These are phyloP conservation scores for Fusarium multiceps DNA, from an alignment of 2,329 filamentous ascomycete species.

Conservation along the genomic window DNA sequence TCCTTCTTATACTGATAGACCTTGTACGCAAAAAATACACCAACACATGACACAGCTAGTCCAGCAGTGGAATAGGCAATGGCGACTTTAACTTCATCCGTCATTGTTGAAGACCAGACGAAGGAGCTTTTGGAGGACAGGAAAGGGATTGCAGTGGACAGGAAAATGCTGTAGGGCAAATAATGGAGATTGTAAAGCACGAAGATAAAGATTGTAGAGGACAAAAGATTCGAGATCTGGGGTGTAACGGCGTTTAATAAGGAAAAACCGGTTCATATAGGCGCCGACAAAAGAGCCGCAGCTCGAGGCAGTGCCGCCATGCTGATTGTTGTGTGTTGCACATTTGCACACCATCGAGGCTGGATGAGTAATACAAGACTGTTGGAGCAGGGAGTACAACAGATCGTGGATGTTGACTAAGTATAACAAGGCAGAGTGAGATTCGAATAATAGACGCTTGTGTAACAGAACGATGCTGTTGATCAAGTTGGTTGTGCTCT, in stretches of 20 bases:
- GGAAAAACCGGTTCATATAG: background rate
- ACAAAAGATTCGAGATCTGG: background rate
- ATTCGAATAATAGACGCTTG: background rate
- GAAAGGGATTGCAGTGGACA: background rate
- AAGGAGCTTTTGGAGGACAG: rapidly evolving
- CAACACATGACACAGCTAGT: background rate
- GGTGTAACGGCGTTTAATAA: background rate
- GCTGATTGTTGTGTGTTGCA: background rate
- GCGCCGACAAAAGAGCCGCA: background rate
- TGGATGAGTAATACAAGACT: background rate
- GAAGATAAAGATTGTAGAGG: background rate
- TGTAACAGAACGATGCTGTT: background rate
- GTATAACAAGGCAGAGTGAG: background rate
- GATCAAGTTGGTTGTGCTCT: background rate
- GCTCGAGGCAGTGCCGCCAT: constrained; percentile 3
- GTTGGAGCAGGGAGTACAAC: background rate
- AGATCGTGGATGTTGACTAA: background rate
- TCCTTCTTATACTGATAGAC: background rate
- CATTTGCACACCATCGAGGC: background rate
- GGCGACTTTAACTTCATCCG: background rate
- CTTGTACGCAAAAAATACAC: background rate
- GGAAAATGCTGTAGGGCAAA: rapidly evolving
- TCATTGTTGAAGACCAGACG: background rate
- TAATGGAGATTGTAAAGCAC: background rate
- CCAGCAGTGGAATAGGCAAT: constrained; percentile 2